Base-by-base conservation (phyloP, 176 grass and related monocot genomes). In the Rhipidocladum racemiflorum region DNA sequence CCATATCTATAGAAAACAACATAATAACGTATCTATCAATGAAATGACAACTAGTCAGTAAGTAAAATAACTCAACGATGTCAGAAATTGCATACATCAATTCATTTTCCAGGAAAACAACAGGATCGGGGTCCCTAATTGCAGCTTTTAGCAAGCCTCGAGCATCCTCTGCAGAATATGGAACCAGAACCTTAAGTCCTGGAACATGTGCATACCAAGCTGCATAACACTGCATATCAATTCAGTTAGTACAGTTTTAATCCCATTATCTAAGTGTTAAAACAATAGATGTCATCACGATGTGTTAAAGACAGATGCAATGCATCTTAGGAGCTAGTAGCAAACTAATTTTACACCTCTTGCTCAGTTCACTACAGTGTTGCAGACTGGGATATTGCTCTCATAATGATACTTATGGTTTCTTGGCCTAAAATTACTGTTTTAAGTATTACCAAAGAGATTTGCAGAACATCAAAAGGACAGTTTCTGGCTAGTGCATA, bases 31-130 rank as follows among this genome's bases (percentile, higher is more conserved):
- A 32, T 81, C 80, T 83, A 32, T 81, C 80, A 64, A 39, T 43
- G 54, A 82, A 80, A 69, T 78, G 76, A 23, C 2, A 48, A 21
- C 34, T 77, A 68, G 25, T 9, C 9, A 36, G 36, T 61, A 60
- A 54, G 28, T 28, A 81, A 73, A 76, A 81, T 76, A 84, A 27
- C 16, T 42, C 21, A 35, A 76, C 16, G 66, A 83, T 50, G 78
- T 82, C 55, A 83, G 51, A 48, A 39, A 78, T 49, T 72, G 63
- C 85, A 82, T 95, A 98, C 95, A 98, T 74, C 42, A 98, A 43
- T 61, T 98, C 95, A 82, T 98, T 98, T 89, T 98, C 95, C 69
- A 98, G 80, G 80, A 98, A 98, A 79, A 98, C 85, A 86, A 98
- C 95, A 67, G 90, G 95, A 78, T 98, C 92, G 20, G 95, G 92